These are phyloP conservation scores for Sporodiniella umbellata DNA, from an alignment of 371 early-diverging fungal species.

Conservation along the genomic window DNA sequence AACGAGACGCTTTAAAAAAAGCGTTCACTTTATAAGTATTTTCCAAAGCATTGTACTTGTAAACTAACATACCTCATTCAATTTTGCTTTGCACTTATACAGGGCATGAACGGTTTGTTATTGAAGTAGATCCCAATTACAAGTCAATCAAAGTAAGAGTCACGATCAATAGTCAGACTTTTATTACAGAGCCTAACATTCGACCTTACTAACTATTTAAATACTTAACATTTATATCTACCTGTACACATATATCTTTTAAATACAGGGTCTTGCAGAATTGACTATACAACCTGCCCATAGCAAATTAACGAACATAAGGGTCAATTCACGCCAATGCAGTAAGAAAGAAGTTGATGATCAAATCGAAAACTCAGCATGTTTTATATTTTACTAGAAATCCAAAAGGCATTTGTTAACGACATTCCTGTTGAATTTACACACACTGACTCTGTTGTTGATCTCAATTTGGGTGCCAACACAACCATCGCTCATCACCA, in stretches of 20 bases:
- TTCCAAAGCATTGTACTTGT: no score
- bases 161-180: no score
- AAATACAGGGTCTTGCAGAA: slow-evolving; percentile 62
- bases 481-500: slow-evolving; percentile 56
- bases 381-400: slow-evolving; percentile 38
- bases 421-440: slow-evolving; percentile 48
- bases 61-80: not conserved
- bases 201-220: no score
- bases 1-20: slow-evolving; percentile 37
- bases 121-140: slow-evolving; percentile 45
- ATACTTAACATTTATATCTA: no score
- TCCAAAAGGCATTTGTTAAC: slow-evolving; percentile 56
- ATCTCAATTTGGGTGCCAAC: slow-evolving; percentile 42
- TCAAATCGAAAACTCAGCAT: not conserved
- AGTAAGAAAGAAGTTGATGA: slow-evolving; percentile 32
- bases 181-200: not conserved
- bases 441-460: slow-evolving; percentile 51
- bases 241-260: no score
- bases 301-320: slow-evolving; percentile 44
- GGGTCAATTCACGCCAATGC: slow-evolving; percentile 63
- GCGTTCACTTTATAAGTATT: slow-evolving; percentile 50
- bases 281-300: slow-evolving; percentile 55
- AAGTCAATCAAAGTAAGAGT: slow-evolving; percentile 38
- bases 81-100: slow-evolving; percentile 22
- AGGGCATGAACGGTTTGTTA: slow-evolving; percentile 54